Conservation (phyloP, 306 rosid genomes). For the Carpinus viminea region DNA sequence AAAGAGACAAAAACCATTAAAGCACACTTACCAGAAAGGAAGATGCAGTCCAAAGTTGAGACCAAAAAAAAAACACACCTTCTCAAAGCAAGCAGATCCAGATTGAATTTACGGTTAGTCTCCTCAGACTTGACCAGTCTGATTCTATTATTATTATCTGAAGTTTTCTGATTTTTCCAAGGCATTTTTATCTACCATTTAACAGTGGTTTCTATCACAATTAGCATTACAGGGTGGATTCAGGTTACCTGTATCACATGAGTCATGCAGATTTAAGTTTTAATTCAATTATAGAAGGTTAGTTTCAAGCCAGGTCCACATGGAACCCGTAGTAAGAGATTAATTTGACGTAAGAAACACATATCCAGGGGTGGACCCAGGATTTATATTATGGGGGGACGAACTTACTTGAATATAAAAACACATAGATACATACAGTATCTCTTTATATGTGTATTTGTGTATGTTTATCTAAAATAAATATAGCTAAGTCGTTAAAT, state of each 20-base stretch:
- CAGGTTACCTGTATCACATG: neutral
- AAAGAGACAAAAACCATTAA: conserved; percentile 24
- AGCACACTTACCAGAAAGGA: conserved; percentile 21
- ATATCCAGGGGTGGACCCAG: too few relatives aligned
- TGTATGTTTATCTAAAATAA: too few relatives aligned
- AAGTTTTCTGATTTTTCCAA: neutral
- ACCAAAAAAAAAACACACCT: neutral
- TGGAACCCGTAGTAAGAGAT: too few relatives aligned
- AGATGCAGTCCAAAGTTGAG: conserved; percentile 7
- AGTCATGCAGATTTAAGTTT: neutral
- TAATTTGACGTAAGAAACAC: too few relatives aligned
- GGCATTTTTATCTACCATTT: neutral
- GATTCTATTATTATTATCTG: neutral
- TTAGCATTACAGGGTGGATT: neutral
- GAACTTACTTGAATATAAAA: too few relatives aligned
- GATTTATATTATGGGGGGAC: too few relatives aligned
- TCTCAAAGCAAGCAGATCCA: neutral
- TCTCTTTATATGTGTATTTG: too few relatives aligned
- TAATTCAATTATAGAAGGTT: neutral
- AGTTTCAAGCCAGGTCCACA: neutral
- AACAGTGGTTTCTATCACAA: neutral
- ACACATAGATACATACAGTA: too few relatives aligned
- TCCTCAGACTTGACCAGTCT: neutral
- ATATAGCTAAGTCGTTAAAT: too few relatives aligned
- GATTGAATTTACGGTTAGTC: neutral